Conservation (phyloP, 2,329 filamentous ascomycete species). For the Colletotrichum sublineola region DNA sequence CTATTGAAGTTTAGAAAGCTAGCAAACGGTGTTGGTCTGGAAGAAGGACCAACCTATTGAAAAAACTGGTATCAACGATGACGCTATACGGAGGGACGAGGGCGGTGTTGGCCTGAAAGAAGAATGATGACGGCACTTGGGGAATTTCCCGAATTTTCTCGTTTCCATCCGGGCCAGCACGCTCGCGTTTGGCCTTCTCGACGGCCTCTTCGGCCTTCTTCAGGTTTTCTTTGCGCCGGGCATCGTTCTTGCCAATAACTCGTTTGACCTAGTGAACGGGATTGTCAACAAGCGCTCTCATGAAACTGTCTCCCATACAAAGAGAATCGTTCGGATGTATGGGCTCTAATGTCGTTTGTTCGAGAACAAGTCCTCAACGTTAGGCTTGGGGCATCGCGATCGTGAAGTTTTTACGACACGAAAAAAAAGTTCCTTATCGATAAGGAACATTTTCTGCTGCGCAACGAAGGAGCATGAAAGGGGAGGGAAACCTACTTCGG, state of each 20-base stretch:
- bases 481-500: slow-evolving; percentile 61
- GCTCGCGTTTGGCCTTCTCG: slow-evolving; percentile 68
- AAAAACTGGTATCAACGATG: slow-evolving; percentile 76
- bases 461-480: slow-evolving; percentile 6
- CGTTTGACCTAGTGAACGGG: slow-evolving; percentile 73
- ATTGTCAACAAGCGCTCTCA: slow-evolving; percentile 25
- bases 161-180: slow-evolving; percentile 67
- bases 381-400: slow-evolving; percentile 43
- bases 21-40: too few species aligned
- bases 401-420: slow-evolving; percentile 34
- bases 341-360: neutral
- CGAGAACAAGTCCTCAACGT: neutral
- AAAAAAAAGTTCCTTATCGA: slow-evolving; percentile 31
- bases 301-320: neutral
- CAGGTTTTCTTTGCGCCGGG: slow-evolving; percentile 84
- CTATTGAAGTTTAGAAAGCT: neutral
- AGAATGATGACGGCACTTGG: slow-evolving; percentile 85
- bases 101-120: slow-evolving; percentile 90
- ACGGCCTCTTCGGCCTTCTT: slow-evolving; percentile 70
- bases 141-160: slow-evolving; percentile 70
- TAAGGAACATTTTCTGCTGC: slow-evolving; percentile 21
- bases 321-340: neutral
- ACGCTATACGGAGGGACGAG: slow-evolving; percentile 86
- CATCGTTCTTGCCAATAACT: slow-evolving; percentile 85
- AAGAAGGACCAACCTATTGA: slow-evolving; percentile 69